phyloP scores from a whole-genome alignment of 2,329 filamentous ascomycete genomes.

The Domatiomyces catenatus region DNA sequence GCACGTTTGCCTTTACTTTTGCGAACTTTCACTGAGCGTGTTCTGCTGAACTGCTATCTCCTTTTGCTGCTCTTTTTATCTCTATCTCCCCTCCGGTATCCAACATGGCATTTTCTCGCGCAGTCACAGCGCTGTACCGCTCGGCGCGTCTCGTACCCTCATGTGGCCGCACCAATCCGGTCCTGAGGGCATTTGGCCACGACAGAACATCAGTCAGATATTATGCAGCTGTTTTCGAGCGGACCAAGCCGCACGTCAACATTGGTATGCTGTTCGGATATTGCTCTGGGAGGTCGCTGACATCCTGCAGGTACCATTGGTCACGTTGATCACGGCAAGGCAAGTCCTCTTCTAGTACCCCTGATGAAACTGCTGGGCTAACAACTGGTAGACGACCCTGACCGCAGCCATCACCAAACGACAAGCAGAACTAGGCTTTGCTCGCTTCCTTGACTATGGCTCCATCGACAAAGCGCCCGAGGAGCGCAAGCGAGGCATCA shows the following conservation, averaged over 20 bases:
- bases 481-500: conserved; percentile 99
- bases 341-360: conserved; percentile 27
- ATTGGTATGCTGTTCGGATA: conserved; percentile 48
- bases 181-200: conserved; percentile 43
- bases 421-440: conserved; percentile 85
- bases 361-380: conserved; percentile 3
- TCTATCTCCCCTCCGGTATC: conserved; percentile 11
- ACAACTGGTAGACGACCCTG: conserved; percentile 62
- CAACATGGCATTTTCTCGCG: conserved; percentile 71
- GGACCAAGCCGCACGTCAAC: conserved; percentile 94
- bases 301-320: conserved; percentile 65
- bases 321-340: conserved; percentile 99
- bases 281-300: background rate
- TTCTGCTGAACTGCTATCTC: conserved; percentile 2
- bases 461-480: conserved; percentile 98
- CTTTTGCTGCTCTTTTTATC: conserved; percentile 6
- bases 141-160: conserved; percentile 61
- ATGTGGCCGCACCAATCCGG: conserved; percentile 55
- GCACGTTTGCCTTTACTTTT: background rate
- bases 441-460: conserved; percentile 92
- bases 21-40: conserved; percentile 2
- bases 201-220: conserved; percentile 34
- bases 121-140: conserved; percentile 63
- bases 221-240: conserved; percentile 57
- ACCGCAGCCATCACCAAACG: conserved; percentile 98